Evolutionary conservation across 495 filamentous ascomycete species (phyloP).

Genomic region (Penicillium herquei): DNA sequence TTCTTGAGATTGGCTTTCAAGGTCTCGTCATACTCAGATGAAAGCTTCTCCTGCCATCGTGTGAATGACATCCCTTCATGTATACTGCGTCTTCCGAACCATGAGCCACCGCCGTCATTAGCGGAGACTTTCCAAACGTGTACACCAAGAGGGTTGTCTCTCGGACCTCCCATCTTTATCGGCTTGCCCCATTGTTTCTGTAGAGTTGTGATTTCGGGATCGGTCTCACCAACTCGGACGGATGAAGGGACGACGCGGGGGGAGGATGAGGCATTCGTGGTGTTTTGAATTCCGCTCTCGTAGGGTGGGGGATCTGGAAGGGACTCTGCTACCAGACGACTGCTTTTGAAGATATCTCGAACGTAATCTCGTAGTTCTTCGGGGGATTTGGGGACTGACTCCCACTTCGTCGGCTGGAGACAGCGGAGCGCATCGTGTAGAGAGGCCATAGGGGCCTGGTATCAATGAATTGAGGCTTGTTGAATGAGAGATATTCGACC

Average conservation of each 20-base stretch:
- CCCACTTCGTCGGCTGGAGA: conserved; percentile 70
- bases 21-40: conserved; percentile 53
- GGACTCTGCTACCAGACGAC: conserved; percentile 72
- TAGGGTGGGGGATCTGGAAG: conserved; percentile 59
- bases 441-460: conserved; percentile 46
- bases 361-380: conserved; percentile 52
- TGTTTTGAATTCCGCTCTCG: conserved; percentile 5
- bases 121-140: conserved; percentile 75
- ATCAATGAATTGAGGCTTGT: not conserved
- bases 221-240: conserved; percentile 49
- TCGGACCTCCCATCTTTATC: conserved; percentile 59
- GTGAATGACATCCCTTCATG: conserved; percentile 73
- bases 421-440: conserved; percentile 73
- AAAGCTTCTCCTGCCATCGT: conserved; percentile 56
- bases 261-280: conserved; percentile 20
- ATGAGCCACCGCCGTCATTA: conserved; percentile 78
- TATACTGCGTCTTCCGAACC: conserved; percentile 86
- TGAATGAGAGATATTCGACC: too few relatives aligned
- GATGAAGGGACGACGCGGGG: conserved; percentile 51
- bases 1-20: conserved; percentile 57
- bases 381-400: conserved; percentile 53
- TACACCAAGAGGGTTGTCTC: conserved; percentile 75
- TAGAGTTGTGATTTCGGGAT: conserved; percentile 48
- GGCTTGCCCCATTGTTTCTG: conserved; percentile 85
- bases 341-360: conserved; percentile 59